phyloP scores from a whole-genome alignment of 2,329 filamentous ascomycete species.

The Metarhizium robertsii region DNA sequence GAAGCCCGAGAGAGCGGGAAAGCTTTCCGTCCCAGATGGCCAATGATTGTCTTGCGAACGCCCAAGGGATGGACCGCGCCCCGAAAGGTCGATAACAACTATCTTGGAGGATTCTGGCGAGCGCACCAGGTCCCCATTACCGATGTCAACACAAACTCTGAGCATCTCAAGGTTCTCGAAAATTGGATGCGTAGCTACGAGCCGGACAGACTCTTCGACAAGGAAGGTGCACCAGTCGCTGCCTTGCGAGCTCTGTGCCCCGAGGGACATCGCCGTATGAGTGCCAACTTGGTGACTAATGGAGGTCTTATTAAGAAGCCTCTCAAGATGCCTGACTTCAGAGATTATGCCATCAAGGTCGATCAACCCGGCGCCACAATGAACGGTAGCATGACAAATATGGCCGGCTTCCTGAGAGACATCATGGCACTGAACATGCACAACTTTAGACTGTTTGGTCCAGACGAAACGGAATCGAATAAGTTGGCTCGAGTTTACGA shows the following conservation, averaged over 20 bases:
- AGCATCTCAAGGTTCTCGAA: constrained; percentile 60
- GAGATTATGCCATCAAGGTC: constrained; percentile 54
- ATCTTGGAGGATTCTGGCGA: constrained; percentile 68
- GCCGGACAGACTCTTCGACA: constrained; percentile 60
- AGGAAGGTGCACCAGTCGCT: constrained; percentile 51
- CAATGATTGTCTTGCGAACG: constrained; percentile 68
- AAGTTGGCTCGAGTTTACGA: constrained; percentile 65
- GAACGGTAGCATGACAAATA: constrained; percentile 59
- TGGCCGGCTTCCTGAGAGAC: constrained; percentile 58
- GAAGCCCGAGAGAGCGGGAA: constrained; percentile 61
- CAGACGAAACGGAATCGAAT: constrained; percentile 75
- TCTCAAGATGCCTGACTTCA: constrained; percentile 61
- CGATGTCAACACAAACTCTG: constrained; percentile 55
- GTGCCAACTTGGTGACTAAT: constrained; percentile 67
- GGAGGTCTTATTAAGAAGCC: constrained; percentile 60
- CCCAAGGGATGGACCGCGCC: constrained; percentile 77
- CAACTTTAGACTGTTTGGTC: constrained; percentile 68
- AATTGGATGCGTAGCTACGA: constrained; percentile 70
- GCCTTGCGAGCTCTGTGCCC: constrained; percentile 59
- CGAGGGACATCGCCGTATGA: constrained; percentile 59
- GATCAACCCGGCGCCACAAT: constrained; percentile 48
- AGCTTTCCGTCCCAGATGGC: constrained; percentile 63
- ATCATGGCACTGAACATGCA: constrained; percentile 54
- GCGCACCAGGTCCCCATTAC: constrained; percentile 71
- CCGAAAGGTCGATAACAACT: constrained; percentile 60